phyloP scores from a whole-genome alignment of 768 basidiomycete species.

The Hypsizygus marmoreus region DNA sequence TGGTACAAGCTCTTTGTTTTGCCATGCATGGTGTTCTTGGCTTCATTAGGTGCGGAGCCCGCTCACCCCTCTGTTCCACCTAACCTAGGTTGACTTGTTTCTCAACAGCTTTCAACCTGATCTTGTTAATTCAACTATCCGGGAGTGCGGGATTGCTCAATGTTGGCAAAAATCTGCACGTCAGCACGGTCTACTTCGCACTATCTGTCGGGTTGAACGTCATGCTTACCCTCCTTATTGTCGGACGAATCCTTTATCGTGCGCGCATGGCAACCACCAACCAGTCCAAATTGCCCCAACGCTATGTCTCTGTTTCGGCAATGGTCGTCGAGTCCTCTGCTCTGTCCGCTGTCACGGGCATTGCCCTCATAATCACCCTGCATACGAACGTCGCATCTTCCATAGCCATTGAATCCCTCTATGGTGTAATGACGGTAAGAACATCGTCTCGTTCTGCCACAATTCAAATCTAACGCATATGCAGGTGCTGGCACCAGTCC shows the following conservation, averaged over 20 bases:
- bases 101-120: too few relatives aligned
- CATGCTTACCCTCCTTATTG: background rate
- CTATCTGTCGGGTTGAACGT: background rate
- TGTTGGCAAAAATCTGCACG: background rate
- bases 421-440: background rate
- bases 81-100: too few relatives aligned
- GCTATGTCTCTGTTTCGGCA: background rate
- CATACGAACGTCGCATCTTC: background rate
- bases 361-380: background rate
- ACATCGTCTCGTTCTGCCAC: too few relatives aligned
- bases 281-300: background rate
- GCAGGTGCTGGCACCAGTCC: too few relatives aligned
- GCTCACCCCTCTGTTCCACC: too few relatives aligned
- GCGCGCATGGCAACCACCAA: background rate
- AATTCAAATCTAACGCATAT: too few relatives aligned
- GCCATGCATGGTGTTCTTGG: too few relatives aligned
- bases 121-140: background rate
- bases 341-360: background rate
- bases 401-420: background rate
- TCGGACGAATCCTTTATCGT: background rate
- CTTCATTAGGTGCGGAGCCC: too few relatives aligned
- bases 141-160: background rate
- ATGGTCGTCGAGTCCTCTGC: background rate
- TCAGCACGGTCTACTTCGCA: background rate
- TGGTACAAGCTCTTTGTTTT: too few relatives aligned